Conservation (phyloP, 2,329 filamentous ascomycete genomes). For the Boeremia exigua region DNA sequence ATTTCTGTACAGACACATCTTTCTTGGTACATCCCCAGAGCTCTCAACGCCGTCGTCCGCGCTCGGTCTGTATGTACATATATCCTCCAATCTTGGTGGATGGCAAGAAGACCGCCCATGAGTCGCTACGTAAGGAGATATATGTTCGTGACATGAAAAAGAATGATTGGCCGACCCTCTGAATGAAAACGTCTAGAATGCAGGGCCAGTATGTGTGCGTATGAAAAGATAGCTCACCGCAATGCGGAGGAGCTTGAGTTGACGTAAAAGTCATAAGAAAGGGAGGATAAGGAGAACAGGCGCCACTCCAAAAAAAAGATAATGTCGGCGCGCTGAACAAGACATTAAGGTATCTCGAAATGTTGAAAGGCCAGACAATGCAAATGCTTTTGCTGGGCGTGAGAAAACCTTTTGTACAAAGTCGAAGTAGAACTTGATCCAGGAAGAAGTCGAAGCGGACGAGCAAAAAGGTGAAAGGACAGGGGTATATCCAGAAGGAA, state of each 20-base stretch:
- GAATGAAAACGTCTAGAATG: neutral
- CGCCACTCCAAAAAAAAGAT: neutral
- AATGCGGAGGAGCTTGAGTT: neutral
- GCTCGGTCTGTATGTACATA: conserved; percentile 5
- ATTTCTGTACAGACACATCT: conserved; percentile 4
- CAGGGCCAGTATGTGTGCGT: neutral
- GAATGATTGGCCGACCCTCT: neutral
- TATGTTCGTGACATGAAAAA: conserved; percentile 8
- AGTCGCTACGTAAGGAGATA: conserved; percentile 6
- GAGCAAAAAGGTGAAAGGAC: neutral
- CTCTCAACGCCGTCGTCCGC: neutral
- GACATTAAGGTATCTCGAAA: conserved; percentile 18
- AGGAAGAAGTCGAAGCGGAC: neutral
- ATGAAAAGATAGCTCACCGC: neutral
- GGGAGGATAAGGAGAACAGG: neutral
- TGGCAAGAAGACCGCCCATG: neutral
- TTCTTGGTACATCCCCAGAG: neutral
- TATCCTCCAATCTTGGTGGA: neutral
- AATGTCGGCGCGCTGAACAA: conserved; percentile 2
- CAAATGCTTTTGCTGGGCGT: neutral
- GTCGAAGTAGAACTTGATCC: neutral
- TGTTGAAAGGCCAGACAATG: conserved; percentile 2
- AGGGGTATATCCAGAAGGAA: neutral
- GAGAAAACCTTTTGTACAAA: conserved; percentile 12
- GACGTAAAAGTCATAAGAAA: neutral